These are phyloP conservation scores for Zygotorulaspora mrakii DNA, from an alignment of 1,139 yeast species.

Conservation along the genomic window DNA sequence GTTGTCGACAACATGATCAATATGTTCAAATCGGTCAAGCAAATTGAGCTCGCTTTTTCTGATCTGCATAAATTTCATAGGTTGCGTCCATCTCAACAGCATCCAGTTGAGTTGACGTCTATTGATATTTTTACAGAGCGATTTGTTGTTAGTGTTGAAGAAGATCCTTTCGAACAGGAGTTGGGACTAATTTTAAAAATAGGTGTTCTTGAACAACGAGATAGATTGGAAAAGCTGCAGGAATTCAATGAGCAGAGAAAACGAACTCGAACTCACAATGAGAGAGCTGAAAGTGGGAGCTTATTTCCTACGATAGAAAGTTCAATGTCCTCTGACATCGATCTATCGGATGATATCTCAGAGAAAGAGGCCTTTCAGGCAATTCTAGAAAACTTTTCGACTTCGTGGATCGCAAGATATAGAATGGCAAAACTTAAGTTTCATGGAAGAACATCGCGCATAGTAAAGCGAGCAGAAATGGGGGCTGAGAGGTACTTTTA, in stretches of 20 bases:
- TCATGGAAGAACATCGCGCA: constrained; percentile 33
- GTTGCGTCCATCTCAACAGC: constrained; percentile 42
- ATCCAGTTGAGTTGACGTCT: constrained; percentile 50
- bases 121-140: constrained; percentile 49
- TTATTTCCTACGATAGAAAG: constrained; percentile 4
- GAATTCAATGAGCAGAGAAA: constrained; percentile 44
- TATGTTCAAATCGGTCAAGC: constrained; percentile 55
- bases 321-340: constrained; percentile 4
- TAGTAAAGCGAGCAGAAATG: constrained; percentile 19
- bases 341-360: neutral
- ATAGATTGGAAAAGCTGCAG: constrained; percentile 54
- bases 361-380: constrained; percentile 16
- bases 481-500: constrained; percentile 21
- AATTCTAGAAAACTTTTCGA: constrained; percentile 44
- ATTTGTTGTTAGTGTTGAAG: constrained; percentile 42
- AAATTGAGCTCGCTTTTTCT: constrained; percentile 50
- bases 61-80: constrained; percentile 41
- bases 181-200: constrained; percentile 67
- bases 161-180: constrained; percentile 84
- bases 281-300: neutral
- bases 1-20: constrained; percentile 65
- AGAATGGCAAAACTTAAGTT: constrained; percentile 45
- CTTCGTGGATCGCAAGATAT: constrained; percentile 55
- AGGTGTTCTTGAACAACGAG: constrained; percentile 65
- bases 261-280: constrained; percentile 3